A percentile compares a stretch with the other conserved stretches of the same genome.
These are phyloP conservation scores for Mortierella sp. DNA, from an alignment of 371 early-diverging fungal genomes.

Conservation along the genomic window DNA sequence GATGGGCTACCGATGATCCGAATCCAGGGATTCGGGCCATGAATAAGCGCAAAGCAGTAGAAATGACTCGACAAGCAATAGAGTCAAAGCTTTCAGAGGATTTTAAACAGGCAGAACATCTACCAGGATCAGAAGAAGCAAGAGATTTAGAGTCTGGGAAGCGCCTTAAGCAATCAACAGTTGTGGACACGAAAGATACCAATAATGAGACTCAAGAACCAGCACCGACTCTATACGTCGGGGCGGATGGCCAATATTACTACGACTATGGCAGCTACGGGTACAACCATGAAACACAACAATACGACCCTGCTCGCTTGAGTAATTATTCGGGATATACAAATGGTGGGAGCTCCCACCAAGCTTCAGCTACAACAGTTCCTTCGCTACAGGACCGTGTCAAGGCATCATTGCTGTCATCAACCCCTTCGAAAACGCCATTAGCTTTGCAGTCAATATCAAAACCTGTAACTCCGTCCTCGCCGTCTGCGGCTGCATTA, in stretches of 20 bases:
- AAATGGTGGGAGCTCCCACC: neutral
- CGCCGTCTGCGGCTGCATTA: neutral
- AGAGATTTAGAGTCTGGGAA: slow-evolving; percentile 1
- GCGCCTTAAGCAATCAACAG: slow-evolving; percentile 13
- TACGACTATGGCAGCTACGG: slow-evolving; percentile 51
- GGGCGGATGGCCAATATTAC: slow-evolving; percentile 44
- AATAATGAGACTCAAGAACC: neutral
- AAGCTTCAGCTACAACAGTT: neutral
- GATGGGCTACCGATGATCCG: slow-evolving; percentile 91
- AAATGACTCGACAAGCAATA: slow-evolving; percentile 63
- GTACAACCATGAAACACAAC: slow-evolving; percentile 44
- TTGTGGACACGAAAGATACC: neutral
- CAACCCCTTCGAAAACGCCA: neutral
- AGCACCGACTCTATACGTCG: slow-evolving; percentile 24
- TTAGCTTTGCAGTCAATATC: neutral
- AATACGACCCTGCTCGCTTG: slow-evolving; percentile 44
- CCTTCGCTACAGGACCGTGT: slow-evolving; percentile 39
- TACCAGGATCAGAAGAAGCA: slow-evolving; percentile 32
- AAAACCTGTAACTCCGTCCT: neutral
- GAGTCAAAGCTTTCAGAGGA: slow-evolving; percentile 77
- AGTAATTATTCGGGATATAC: slow-evolving; percentile 9
- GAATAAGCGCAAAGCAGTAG: slow-evolving; percentile 65
- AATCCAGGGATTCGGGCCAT: slow-evolving; percentile 72
- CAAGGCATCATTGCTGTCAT: slow-evolving; percentile 22
- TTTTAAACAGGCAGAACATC: slow-evolving; percentile 38